Base-by-base conservation (phyloP, 176 grass and related monocot genomes). In the Pontederia paniculata region DNA sequence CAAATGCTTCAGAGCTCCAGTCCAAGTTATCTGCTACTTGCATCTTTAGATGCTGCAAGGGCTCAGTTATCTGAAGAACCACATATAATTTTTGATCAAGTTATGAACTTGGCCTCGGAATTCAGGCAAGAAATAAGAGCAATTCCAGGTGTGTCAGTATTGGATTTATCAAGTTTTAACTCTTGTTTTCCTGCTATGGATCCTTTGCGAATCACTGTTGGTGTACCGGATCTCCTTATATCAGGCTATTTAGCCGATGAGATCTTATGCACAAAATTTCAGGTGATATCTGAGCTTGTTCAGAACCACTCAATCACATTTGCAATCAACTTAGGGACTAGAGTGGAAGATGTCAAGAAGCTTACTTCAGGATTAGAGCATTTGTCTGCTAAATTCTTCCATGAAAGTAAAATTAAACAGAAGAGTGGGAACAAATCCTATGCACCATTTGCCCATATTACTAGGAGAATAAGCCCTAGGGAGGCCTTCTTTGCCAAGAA, bases 41-140 rank as follows among this genome's bases (percentile, higher is more conserved):
- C 85, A 6, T 96, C 90, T 51, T 78, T 96, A 66, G 90, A 96
- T 87, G 79, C 85, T 63, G 60, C 82, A 55, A 89, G 90, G 70
- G 79, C 80, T 81, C 90, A 86, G 23, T 50, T 96, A 64, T 72
- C 73, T 7, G 54, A 76, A 23, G 78, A 89, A 1, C 2, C 17
- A 42, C 54, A 68, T 45, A 21, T 49, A 3, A 76, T 59, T 67
- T 96, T 96, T 74, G 59, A 78, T 48, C 60, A 79, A 42, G 47
- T 74, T 0, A 13, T 86, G 62, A 65, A 73, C 48, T 73, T 96
- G 54, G 67, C 90, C 23, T 70, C 56, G 17, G 71, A 83, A 60
- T n/a, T 68, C 53, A 74, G 57, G 46, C 23, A 74, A 16, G 73
- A 60, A 48, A 58, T 96, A 45, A 58, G 48, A 23, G 51, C 23